Evolutionary conservation across 208 protist genomes (phyloP).

Genomic region (Wallacemonas sp.): DNA sequence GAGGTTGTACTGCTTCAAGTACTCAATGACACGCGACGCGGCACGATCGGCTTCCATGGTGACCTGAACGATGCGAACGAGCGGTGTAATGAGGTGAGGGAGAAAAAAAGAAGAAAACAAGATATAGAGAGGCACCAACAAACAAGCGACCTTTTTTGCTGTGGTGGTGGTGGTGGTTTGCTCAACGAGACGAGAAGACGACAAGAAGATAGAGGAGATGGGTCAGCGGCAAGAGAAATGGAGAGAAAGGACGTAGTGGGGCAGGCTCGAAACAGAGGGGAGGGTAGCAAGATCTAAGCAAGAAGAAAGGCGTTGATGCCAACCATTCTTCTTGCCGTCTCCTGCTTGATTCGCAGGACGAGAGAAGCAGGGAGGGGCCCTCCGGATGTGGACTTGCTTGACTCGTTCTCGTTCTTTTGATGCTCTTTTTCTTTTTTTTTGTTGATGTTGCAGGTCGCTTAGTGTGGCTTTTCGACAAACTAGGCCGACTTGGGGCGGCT

Average conservation of each 20-base stretch:
- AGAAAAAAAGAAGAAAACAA: not conserved
- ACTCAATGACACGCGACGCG: slow-evolving; percentile 59
- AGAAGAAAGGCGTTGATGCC: too few species aligned
- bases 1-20: slow-evolving; percentile 60
- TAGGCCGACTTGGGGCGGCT: not conserved
- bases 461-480: too few species aligned
- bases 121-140: not conserved
- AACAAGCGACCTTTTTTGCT: not conserved
- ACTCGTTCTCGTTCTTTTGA: too few species aligned
- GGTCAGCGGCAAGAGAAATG: not conserved
- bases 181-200: not conserved
- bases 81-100: not conserved
- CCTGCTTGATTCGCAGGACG: too few species aligned
- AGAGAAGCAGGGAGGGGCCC: too few species aligned
- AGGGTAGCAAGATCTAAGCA: not conserved
- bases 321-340: too few species aligned
- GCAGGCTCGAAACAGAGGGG: slow-evolving; percentile 19
- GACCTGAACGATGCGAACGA: too few species aligned
- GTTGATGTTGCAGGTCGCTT: too few species aligned
- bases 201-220: slow-evolving; percentile 5
- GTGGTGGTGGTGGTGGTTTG: not conserved
- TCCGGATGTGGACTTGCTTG: too few species aligned
- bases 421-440: too few species aligned
- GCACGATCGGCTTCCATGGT: slow-evolving; percentile 52
- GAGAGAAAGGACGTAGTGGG: slow-evolving; percentile 13